A percentile compares a stretch with the other conserved stretches of the same genome.
These are phyloP conservation scores for Oryza longistaminata DNA, from an alignment of 176 grass and related monocot genomes.

Conservation along the genomic window DNA sequence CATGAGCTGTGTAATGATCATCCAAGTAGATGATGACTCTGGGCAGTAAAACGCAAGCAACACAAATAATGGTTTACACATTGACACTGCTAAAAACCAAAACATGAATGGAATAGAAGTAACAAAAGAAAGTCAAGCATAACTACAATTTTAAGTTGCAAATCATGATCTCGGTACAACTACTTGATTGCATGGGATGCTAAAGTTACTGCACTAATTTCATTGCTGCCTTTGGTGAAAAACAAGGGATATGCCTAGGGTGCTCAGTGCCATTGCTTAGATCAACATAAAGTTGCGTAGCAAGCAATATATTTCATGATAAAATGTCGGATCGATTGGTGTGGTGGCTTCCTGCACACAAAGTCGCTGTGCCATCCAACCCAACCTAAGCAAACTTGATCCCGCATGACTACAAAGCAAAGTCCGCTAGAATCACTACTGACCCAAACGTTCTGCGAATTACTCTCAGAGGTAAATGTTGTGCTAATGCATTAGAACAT, in stretches of 20 bases:
- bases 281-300: slow-evolving; percentile 19
- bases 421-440: not conserved
- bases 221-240: not conserved
- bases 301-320: slow-evolving; percentile 7
- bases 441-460: not conserved
- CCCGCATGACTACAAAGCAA: not conserved
- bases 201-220: not conserved
- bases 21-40: not conserved
- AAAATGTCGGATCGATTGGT: not conserved
- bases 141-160: not conserved
- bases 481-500: not conserved
- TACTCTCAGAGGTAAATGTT: not conserved
- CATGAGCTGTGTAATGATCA: not conserved
- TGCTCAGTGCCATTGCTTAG: not conserved
- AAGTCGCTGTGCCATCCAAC: not conserved
- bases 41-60: not conserved
- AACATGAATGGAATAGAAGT: not conserved
- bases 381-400: not conserved
- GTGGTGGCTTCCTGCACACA: not conserved
- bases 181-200: not conserved
- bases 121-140: not conserved
- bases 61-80: not conserved
- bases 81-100: slow-evolving; percentile 16
- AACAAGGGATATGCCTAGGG: not conserved
- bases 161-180: not conserved